A percentile compares a stretch with the other conserved stretches of the same genome.
These are phyloP conservation scores for Ophiostoma triangulosporum DNA, from an alignment of 2,329 filamentous ascomycete species.

Conservation along the genomic window DNA sequence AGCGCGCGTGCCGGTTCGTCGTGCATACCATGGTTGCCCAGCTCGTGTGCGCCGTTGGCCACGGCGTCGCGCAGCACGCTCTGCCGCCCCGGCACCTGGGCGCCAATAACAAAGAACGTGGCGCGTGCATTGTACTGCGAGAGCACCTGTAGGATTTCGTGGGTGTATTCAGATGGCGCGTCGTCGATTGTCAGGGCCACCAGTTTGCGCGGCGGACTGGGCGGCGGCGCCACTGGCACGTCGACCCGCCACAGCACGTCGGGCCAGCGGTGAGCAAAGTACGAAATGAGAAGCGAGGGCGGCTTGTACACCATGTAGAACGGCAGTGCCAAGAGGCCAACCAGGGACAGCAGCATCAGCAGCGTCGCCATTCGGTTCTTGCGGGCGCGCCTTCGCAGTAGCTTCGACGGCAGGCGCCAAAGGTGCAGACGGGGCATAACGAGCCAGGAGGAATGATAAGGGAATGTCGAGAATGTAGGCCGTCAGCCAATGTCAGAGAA, in stretches of 20 bases:
- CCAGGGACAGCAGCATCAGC: slow-evolving; percentile 26
- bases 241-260: slow-evolving; percentile 64
- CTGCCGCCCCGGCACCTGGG: slow-evolving; percentile 49
- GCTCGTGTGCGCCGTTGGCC: slow-evolving; percentile 46
- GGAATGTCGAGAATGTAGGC: neutral
- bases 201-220: slow-evolving; percentile 33
- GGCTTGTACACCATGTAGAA: slow-evolving; percentile 73
- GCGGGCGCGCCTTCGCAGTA: slow-evolving; percentile 43
- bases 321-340: slow-evolving; percentile 24
- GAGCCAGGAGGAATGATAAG: neutral
- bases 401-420: slow-evolving; percentile 41
- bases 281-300: slow-evolving; percentile 54
- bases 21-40: slow-evolving; percentile 82
- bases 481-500: too few species aligned
- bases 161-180: slow-evolving; percentile 60
- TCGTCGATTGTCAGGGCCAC: slow-evolving; percentile 82
- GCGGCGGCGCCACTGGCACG: slow-evolving; percentile 16
- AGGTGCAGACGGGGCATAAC: slow-evolving; percentile 20
- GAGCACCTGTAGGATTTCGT: slow-evolving; percentile 56
- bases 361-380: slow-evolving; percentile 46
- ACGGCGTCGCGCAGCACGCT: slow-evolving; percentile 43
- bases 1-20: slow-evolving; percentile 63
- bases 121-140: slow-evolving; percentile 52
- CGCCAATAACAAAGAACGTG: slow-evolving; percentile 82
- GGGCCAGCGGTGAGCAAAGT: slow-evolving; percentile 59